phyloP scores from a whole-genome alignment of 1,139 yeast genomes.

The Yamadazyma membranifaciens region DNA sequence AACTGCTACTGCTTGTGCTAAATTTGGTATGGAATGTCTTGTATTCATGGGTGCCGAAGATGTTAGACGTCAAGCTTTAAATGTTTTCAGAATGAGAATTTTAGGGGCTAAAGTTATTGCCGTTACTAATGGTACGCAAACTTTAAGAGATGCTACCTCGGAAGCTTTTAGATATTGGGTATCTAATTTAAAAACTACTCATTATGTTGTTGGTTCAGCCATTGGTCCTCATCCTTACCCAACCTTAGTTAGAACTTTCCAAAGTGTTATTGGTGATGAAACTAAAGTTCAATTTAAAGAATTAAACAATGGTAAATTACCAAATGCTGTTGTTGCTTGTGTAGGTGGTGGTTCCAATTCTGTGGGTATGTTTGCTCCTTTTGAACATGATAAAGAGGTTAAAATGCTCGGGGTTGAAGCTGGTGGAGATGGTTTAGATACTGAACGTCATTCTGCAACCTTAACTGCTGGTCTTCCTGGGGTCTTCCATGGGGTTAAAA shows the following conservation, averaged over 20 bases:
- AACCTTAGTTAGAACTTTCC: conserved; percentile 96
- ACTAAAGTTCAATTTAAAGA: conserved; percentile 86
- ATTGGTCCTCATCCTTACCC: conserved; percentile 99
- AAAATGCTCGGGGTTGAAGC: conserved; percentile 94
- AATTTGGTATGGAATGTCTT: conserved; percentile 93
- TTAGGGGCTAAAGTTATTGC: conserved; percentile 94
- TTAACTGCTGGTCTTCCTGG: conserved; percentile 92
- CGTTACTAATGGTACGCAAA: conserved; percentile 91
- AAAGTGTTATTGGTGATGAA: conserved; percentile 93
- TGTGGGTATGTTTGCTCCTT: conserved; percentile 93
- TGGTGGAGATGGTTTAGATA: conserved; percentile 95
- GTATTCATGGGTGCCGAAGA: conserved; percentile 99
- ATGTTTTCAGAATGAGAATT: conserved; percentile 95
- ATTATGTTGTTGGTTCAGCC: conserved; percentile 95
- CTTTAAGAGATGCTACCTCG: conserved; percentile 95
- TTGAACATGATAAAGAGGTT: conserved; percentile 76
- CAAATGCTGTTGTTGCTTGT: conserved; percentile 95
- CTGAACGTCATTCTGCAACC: conserved; percentile 88
- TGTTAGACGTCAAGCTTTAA: conserved; percentile 95
- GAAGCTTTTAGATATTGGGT: conserved; percentile 98
- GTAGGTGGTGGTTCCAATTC: conserved; percentile 99
- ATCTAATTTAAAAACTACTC: conserved; percentile 78
- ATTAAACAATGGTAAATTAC: conserved; percentile 76
- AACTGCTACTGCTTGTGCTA: conserved; percentile 98
- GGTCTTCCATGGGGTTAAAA: conserved; percentile 96